phyloP scores from a whole-genome alignment of 2,329 filamentous ascomycete species.

The Mycosphaerelloides madeirae region DNA sequence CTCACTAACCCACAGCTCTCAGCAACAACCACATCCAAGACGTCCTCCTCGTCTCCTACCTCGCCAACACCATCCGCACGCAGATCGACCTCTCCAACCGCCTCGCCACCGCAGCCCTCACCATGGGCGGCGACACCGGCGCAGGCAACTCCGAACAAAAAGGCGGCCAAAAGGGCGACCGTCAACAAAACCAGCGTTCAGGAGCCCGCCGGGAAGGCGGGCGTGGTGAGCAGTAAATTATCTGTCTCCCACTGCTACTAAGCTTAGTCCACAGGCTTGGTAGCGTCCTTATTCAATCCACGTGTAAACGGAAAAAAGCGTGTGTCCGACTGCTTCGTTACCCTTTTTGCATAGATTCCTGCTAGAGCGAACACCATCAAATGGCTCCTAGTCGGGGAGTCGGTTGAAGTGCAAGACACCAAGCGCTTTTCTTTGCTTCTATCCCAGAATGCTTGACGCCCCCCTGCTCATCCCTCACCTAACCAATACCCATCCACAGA shows the following conservation, averaged over 20 bases:
- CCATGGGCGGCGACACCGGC: slow-evolving; percentile 37
- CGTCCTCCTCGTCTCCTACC: slow-evolving; percentile 94
- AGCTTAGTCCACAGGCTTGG: neutral
- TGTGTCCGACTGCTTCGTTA: neutral
- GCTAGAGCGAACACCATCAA: neutral
- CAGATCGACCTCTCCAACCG: slow-evolving; percentile 98
- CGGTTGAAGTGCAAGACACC: neutral
- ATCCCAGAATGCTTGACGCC: neutral
- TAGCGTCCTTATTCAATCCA: slow-evolving; percentile 1
- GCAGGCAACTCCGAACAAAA: slow-evolving; percentile 18
- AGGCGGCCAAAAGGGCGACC: slow-evolving; percentile 19
- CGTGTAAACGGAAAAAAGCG: no score
- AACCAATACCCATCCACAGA: neutral
- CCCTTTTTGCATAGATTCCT: neutral
- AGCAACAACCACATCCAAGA: slow-evolving; percentile 99
- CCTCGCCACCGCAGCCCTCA: slow-evolving; percentile 62
- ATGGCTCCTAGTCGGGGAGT: slow-evolving; percentile 17
- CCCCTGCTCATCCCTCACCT: neutral
- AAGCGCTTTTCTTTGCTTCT: neutral
- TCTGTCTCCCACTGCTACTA: neutral
- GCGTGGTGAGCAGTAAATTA: slow-evolving; percentile 28
- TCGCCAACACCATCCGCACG: slow-evolving; percentile 97
- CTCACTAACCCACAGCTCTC: slow-evolving; percentile 26
- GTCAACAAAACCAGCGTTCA: slow-evolving; percentile 18
- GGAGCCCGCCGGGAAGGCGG: slow-evolving; percentile 29